These are phyloP conservation scores for Xylaria acuta DNA, from an alignment of 495 filamentous ascomycete genomes.

Conservation along the genomic window DNA sequence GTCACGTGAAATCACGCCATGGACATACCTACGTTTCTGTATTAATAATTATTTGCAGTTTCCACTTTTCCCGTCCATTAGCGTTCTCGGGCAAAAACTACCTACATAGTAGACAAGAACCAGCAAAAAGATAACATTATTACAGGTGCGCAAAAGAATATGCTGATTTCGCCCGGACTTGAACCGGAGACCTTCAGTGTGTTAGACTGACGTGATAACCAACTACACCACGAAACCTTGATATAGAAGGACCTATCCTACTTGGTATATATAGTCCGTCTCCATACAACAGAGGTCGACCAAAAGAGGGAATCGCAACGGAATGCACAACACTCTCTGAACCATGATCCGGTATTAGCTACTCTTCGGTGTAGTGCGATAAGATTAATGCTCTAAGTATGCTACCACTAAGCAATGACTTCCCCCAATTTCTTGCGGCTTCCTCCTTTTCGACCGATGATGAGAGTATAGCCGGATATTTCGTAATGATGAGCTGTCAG, in stretches of 20 bases:
- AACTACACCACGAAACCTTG: conserved; percentile 31
- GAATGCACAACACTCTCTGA: neutral
- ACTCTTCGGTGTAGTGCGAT: neutral
- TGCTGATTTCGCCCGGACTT: conserved; percentile 29
- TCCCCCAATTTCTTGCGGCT: neutral
- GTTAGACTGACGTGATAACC: conserved; percentile 33
- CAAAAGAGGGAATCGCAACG: neutral
- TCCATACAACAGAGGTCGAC: too few species aligned
- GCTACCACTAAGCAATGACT: neutral
- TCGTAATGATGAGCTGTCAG: neutral
- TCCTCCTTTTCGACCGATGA: neutral
- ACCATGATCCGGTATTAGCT: neutral
- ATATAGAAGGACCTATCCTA: too few species aligned
- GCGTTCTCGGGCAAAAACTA: neutral
- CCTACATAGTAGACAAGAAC: neutral
- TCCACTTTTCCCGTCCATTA: neutral
- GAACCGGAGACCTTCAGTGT: conserved; percentile 33
- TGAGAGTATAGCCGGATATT: neutral
- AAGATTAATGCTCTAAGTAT: neutral
- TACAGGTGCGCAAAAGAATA: neutral
- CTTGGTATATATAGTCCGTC: neutral
- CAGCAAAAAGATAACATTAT: neutral
- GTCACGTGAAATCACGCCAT: conserved; percentile 44
- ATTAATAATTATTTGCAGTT: neutral
- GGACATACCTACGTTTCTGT: neutral